phyloP scores from a whole-genome alignment of 1,139 yeast genomes.

The Candida sojae region DNA sequence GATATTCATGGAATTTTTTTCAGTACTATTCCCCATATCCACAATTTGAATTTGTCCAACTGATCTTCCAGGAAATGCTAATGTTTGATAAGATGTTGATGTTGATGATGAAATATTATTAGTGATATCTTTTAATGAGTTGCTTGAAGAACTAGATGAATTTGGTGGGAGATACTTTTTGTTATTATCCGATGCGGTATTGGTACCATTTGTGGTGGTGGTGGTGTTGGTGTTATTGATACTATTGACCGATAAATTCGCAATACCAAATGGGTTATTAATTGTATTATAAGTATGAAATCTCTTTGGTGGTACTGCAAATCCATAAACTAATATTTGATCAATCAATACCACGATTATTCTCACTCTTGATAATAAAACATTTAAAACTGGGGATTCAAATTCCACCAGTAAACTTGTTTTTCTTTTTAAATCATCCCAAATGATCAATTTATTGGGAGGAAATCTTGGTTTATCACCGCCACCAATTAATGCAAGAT shows the following conservation, averaged over 20 bases:
- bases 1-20: conserved; percentile 63
- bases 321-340: conserved; percentile 74
- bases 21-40: conserved; percentile 66
- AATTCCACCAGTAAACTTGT: conserved; percentile 78
- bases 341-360: conserved; percentile 71
- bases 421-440: conserved; percentile 87
- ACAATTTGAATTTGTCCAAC: conserved; percentile 80
- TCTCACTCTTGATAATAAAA: conserved; percentile 70
- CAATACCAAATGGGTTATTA: conserved; percentile 68
- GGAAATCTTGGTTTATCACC: conserved; percentile 80
- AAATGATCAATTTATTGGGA: conserved; percentile 72
- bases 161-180: conserved; percentile 4
- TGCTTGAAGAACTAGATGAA: conserved; percentile 6
- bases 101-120: conserved; percentile 4
- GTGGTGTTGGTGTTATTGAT: conserved; percentile 1
- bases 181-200: neutral
- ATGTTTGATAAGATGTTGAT: conserved; percentile 35
- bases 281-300: conserved; percentile 72
- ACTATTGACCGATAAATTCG: conserved; percentile 52
- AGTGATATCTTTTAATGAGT: conserved; percentile 3
- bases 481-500: conserved; percentile 87
- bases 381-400: conserved; percentile 70
- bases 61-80: conserved; percentile 74
- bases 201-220: neutral
- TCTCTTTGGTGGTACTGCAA: conserved; percentile 74